phyloP scores from a whole-genome alignment of 768 basidiomycete genomes.

The Russula olivacea region DNA sequence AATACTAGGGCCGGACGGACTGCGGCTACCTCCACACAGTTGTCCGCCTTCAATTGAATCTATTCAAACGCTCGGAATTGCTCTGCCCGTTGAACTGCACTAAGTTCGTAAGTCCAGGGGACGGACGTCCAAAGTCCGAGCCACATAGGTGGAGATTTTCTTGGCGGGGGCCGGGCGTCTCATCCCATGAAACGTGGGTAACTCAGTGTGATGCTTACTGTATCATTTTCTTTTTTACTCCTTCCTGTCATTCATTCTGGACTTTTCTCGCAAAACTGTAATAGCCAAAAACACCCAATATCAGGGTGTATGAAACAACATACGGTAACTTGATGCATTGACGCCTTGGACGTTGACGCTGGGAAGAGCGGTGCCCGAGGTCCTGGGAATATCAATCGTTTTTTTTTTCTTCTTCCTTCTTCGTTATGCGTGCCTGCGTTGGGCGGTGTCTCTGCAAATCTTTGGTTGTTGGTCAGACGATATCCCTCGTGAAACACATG shows the following conservation, averaged over 20 bases:
- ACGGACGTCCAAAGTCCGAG: not conserved
- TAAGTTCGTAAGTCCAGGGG: not conserved
- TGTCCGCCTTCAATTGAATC: not conserved
- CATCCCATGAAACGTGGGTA: not conserved
- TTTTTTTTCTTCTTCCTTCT: not conserved
- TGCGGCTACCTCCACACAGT: not conserved
- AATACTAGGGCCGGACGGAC: not conserved
- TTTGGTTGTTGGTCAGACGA: too few relatives aligned
- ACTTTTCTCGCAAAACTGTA: not conserved
- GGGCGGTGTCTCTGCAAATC: not conserved
- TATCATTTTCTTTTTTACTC: not conserved
- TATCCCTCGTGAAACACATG: not conserved
- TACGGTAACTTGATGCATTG: too few relatives aligned
- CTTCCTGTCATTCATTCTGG: not conserved
- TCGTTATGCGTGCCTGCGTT: not conserved
- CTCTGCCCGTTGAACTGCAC: too few relatives aligned
- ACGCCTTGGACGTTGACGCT: too few relatives aligned
- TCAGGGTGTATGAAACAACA: not conserved
- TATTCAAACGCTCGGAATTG: not conserved
- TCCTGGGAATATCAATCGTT: not conserved
- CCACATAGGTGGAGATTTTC: not conserved
- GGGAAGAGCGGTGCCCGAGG: not conserved
- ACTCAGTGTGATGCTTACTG: not conserved
- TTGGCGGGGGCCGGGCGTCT: not conserved
- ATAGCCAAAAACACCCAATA: not conserved